Evolutionary conservation across 1,284 basidiomycete species (phyloP), one percentile per base, ranked within the genome.

Genomic region (Anthracocystis walkeri): DNA sequence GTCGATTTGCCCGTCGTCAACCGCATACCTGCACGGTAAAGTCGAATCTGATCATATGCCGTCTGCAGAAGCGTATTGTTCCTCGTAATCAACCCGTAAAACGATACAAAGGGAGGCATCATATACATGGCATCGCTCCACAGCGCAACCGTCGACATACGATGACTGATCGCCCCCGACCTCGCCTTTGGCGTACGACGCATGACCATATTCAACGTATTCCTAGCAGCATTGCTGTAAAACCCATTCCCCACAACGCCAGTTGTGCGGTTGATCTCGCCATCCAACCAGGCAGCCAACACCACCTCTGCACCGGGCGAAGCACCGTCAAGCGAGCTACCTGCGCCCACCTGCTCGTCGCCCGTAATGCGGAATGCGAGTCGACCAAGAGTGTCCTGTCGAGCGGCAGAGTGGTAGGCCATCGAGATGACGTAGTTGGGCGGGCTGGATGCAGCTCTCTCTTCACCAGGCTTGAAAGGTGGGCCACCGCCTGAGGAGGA

Each of bases 91-190:
- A 90, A 90, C 31, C 92, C 95, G 83, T 94, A 95, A 86, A 92
- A 94, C 0, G 95, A 93, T 10, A 97, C 86, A 86, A 95, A 97
- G 0, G 95, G 95, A 0, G 95, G 94, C 0, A 92, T 92, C 93
- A 95, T 94, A 86, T 92, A 94, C 7, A 92, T 88, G 16, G 79
- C 76, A 20, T 85, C 83, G 50, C 77, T 81, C 87, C 82, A 84
- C n/a, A 81, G 59, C 21, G 69, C 59, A 7, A 76, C 63, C 1
- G 21, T 35, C n/a, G 59, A 51, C 14, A 62, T 60, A 6, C 82
- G 75, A 49, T 86, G 86, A 42, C 82, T 84, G 65, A 87, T 86
- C 1, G 86, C 86, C 1, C 87, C 87, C 7, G 78, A 77, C 0
- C 64, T 25, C 6, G 77, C 65, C 0, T 69, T 67, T 4, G 93